Evolutionary conservation across 805 yeast species (phyloP).

Genomic region (Teunomyces atbi): DNA sequence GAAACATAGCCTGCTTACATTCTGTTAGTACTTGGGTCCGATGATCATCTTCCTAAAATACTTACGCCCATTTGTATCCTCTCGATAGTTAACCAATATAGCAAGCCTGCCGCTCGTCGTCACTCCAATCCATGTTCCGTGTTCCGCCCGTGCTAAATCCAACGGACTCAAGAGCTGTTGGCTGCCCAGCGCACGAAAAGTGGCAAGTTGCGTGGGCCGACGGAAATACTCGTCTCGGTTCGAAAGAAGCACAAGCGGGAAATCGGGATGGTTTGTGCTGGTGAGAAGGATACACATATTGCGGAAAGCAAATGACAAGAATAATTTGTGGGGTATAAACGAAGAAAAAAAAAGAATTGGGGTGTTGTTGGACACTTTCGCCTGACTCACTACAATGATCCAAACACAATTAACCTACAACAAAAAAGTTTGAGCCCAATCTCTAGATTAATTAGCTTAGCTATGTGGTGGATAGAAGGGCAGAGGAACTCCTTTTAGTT

Average conservation of each 20-base stretch:
- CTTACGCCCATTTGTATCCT: constrained; percentile 24
- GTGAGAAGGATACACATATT: constrained; percentile 80
- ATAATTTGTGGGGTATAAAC: constrained; percentile 1
- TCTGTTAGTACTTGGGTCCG: constrained; percentile 13
- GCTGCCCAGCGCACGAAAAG: constrained; percentile 29
- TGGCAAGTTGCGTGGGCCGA: constrained; percentile 67
- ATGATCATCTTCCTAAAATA: not conserved
- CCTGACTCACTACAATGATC: too few species aligned
- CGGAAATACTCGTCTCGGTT: constrained; percentile 85
- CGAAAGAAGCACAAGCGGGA: constrained; percentile 71
- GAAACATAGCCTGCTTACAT: constrained; percentile 17
- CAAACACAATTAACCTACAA: too few species aligned
- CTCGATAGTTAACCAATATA: constrained; percentile 73
- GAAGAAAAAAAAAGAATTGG: not conserved
- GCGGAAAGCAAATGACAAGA: not conserved
- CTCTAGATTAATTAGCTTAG: not conserved
- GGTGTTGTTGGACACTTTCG: too few species aligned
- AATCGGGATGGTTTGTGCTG: constrained; percentile 67
- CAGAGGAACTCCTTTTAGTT: not conserved
- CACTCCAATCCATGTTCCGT: constrained; percentile 92
- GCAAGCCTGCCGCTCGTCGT: constrained; percentile 59
- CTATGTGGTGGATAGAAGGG: too few species aligned
- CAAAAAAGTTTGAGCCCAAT: too few species aligned
- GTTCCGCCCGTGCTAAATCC: constrained; percentile 69
- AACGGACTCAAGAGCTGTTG: constrained; percentile 58